Conservation (phyloP, 306 rosid species). For the Cucurbita ficifolia region DNA sequence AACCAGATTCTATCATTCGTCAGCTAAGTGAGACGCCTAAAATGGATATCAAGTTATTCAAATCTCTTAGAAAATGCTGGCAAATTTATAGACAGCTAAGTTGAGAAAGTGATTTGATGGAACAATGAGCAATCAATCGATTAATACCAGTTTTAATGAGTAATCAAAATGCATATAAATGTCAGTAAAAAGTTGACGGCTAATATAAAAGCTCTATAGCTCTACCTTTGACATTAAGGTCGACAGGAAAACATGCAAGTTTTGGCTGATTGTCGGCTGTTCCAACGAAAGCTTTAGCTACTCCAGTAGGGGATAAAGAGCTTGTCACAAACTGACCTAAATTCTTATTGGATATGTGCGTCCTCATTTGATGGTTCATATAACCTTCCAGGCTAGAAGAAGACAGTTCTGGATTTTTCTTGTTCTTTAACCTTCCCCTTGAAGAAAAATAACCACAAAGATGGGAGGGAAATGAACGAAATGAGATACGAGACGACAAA, state of each 20-base stretch:
- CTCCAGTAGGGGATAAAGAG: conserved; percentile 68
- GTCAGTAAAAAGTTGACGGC: not conserved
- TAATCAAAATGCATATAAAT: not conserved
- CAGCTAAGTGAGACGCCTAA: not conserved
- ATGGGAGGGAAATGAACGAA: conserved; percentile 18
- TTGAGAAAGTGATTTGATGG: not conserved
- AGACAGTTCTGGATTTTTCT: conserved; percentile 38
- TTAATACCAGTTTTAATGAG: not conserved
- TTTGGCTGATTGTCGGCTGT: conserved; percentile 50
- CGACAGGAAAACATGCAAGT: conserved; percentile 46
- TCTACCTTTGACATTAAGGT: conserved; percentile 80
- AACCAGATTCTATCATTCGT: not conserved
- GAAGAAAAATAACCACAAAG: conserved; percentile 19
- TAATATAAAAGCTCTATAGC: not conserved
- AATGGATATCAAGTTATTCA: not conserved
- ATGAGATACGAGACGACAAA: conserved; percentile 15
- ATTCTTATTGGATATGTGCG: conserved; percentile 50
- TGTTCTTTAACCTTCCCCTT: conserved; percentile 74
- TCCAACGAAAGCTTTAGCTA: conserved; percentile 35
- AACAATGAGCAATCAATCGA: no score
- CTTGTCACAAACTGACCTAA: conserved; percentile 60
- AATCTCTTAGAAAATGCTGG: not conserved
- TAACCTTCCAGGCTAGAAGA: conserved; percentile 63
- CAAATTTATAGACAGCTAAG: not conserved
- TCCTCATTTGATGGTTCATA: conserved; percentile 53